Percentiles rank a stretch among this genome's conserved stretches.
Evolutionary conservation across 495 filamentous ascomycete species (phyloP).

Genomic region (Viridothelium virens): DNA sequence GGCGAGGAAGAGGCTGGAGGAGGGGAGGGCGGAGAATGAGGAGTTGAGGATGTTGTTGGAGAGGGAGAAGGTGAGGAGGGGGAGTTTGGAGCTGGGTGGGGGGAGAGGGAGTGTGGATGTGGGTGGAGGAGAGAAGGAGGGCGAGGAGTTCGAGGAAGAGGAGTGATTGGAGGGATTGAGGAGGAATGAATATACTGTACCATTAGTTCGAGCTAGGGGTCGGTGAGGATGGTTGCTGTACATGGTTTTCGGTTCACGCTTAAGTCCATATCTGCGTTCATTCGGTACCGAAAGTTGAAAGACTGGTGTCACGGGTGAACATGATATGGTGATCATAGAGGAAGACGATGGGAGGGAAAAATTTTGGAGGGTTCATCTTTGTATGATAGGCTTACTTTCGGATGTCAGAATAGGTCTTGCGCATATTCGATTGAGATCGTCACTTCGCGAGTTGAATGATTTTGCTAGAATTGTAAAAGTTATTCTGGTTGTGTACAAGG

Average conservation of each 20-base stretch:
- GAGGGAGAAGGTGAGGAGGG: slow-evolving; percentile 49
- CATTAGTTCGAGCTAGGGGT: too few species aligned
- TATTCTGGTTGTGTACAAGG: too few species aligned
- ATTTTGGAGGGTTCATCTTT: not conserved
- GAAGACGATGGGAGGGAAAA: not conserved
- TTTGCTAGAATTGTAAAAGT: too few species aligned
- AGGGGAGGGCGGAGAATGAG: slow-evolving; percentile 70
- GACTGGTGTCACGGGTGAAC: not conserved
- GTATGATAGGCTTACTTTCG: not conserved
- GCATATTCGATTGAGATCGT: not conserved
- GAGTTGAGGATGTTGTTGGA: slow-evolving; percentile 62
- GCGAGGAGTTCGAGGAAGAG: not conserved
- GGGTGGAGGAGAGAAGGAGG: not conserved
- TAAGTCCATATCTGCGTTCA: not conserved
- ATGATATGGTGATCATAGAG: not conserved
- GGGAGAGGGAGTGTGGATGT: not conserved
- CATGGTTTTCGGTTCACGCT: not conserved
- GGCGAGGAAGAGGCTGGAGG: slow-evolving; percentile 75
- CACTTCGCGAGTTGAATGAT: not conserved
- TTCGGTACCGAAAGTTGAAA: too few species aligned
- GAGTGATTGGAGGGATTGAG: not conserved
- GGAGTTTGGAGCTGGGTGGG: slow-evolving; percentile 16
- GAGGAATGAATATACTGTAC: not conserved
- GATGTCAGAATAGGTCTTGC: not conserved
- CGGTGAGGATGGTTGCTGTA: too few species aligned